Percentiles rank a stretch among this genome's conserved stretches.
phyloP scores from a whole-genome alignment of 371 early-diverging fungal genomes.

The Choanephora cucurbitarum region DNA sequence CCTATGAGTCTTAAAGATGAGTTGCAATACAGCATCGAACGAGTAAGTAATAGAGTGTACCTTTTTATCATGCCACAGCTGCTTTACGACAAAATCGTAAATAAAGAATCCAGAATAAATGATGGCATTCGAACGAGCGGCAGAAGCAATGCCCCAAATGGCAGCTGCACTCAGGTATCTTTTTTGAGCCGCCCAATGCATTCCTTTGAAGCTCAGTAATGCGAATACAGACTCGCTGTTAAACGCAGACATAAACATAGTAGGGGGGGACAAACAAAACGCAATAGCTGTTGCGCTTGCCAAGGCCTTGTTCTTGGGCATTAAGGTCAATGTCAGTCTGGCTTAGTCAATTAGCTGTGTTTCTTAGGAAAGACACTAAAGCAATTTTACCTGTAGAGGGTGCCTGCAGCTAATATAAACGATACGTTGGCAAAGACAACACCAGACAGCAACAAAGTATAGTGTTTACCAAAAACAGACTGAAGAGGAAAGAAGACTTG shows the following conservation, averaged over 20 bases:
- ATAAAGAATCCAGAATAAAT: constrained; percentile 81
- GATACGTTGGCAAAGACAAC: constrained; percentile 70
- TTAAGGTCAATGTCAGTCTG: constrained; percentile 51
- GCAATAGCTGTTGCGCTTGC: constrained; percentile 72
- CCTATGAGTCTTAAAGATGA: neutral
- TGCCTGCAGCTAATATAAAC: constrained; percentile 77
- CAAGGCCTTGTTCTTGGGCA: constrained; percentile 50
- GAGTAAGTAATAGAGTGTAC: constrained; percentile 2
- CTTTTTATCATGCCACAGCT: constrained; percentile 9
- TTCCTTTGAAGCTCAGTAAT: constrained; percentile 74
- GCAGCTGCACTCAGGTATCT: constrained; percentile 44
- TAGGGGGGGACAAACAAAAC: constrained; percentile 77
- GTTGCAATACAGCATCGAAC: too few relatives aligned
- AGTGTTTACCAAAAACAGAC: constrained; percentile 43
- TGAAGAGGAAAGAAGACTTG: constrained; percentile 49
- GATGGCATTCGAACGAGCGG: constrained; percentile 83
- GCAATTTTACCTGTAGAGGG: constrained; percentile 63
- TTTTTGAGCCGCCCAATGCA: constrained; percentile 55
- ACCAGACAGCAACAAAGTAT: constrained; percentile 64
- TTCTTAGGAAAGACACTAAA: neutral
- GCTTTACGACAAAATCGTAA: constrained; percentile 51
- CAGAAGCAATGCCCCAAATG: constrained; percentile 62
- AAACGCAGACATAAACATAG: constrained; percentile 86
- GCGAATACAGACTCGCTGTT: constrained; percentile 92
- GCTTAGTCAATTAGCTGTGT: neutral